Evolutionary conservation across 2,329 filamentous ascomycete species (phyloP).

Genomic region (Dendrostoma leiphaemia): DNA sequence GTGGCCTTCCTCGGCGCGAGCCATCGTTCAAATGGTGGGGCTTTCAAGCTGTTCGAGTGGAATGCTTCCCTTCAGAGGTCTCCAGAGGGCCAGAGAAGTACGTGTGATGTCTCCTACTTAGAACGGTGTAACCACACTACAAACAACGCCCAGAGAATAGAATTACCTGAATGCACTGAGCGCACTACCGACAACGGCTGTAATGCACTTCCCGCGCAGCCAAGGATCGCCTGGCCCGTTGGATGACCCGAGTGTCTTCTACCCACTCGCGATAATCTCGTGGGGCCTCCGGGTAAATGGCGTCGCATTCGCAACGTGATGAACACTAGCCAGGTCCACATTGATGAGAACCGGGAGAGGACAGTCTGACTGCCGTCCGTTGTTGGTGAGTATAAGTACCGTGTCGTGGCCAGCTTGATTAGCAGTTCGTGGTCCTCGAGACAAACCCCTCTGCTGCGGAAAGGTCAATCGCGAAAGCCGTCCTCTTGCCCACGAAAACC

Average conservation of each 20-base stretch:
- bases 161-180: neutral
- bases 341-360: too few species aligned
- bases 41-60: neutral
- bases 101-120: neutral
- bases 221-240: constrained; percentile 8
- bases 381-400: constrained; percentile 10
- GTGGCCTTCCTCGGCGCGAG: too few species aligned
- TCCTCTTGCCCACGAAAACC: too few species aligned
- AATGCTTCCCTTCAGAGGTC: neutral
- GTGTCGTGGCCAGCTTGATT: neutral
- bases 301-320: neutral
- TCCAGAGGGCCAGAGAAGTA: neutral
- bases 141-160: neutral
- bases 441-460: too few species aligned
- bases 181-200: constrained; percentile 7
- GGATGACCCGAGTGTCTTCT: constrained; percentile 9
- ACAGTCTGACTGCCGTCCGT: neutral
- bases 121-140: neutral
- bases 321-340: constrained; percentile 7
- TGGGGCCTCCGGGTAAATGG: constrained; percentile 15
- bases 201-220: neutral
- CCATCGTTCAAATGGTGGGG: too few species aligned
- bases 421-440: too few species aligned
- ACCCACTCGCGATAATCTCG: constrained; percentile 10
- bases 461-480: neutral